A percentile compares a stretch with the other conserved stretches of the same genome.
These are phyloP conservation scores for Candida arabinofermentans DNA, from an alignment of 805 yeast genomes.

Conservation along the genomic window DNA sequence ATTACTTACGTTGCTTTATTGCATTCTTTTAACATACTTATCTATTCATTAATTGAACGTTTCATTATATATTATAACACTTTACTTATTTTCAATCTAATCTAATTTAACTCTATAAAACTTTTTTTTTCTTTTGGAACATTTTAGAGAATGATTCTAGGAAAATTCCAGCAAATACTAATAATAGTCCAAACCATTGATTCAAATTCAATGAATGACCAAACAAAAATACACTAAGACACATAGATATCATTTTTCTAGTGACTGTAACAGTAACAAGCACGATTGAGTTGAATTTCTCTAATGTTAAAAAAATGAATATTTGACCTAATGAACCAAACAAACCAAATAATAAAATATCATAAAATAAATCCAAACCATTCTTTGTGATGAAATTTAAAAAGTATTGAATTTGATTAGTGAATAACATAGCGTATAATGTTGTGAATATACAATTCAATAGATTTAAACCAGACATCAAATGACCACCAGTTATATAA, in stretches of 20 bases:
- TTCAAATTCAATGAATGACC: constrained; percentile 62
- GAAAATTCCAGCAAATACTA: constrained; percentile 84
- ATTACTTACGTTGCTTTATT: no score
- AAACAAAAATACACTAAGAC: constrained; percentile 78
- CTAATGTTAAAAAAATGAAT: constrained; percentile 84
- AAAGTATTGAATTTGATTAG: constrained; percentile 48
- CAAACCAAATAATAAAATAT: constrained; percentile 61
- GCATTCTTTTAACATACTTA: no score
- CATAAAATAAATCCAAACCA: constrained; percentile 54
- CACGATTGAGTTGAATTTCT: constrained; percentile 77
- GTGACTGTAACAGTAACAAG: constrained; percentile 94
- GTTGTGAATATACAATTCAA: constrained; percentile 45
- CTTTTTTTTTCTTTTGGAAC: constrained; percentile 4
- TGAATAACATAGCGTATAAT: constrained; percentile 41
- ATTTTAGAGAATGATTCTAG: constrained; percentile 63
- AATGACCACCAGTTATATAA: constrained; percentile 72
- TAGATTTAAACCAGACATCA: constrained; percentile 68
- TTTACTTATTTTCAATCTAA: no score
- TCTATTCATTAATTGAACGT: no score
- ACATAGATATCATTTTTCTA: constrained; percentile 93
- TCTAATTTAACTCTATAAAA: not conserved
- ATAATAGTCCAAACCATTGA: constrained; percentile 76
- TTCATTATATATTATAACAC: no score
- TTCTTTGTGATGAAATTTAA: constrained; percentile 39
- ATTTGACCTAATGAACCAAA: constrained; percentile 92